A percentile compares a stretch with the other conserved stretches of the same genome.
These are phyloP conservation scores for Proliferodiscus dingleyae DNA, from an alignment of 2,329 filamentous ascomycete genomes.

Conservation along the genomic window DNA sequence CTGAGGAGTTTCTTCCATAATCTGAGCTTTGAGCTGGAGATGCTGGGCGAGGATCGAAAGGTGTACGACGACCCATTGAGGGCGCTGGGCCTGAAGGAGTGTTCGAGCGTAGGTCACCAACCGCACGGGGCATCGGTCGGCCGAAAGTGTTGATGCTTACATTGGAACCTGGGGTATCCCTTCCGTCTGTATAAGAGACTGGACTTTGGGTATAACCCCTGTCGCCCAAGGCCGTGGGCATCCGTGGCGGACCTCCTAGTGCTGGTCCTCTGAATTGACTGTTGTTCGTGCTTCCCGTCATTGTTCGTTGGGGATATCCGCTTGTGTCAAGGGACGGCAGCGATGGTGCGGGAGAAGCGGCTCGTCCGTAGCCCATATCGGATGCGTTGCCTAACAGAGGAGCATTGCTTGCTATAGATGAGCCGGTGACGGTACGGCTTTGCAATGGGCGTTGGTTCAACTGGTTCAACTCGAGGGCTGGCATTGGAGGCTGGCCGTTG, in stretches of 20 bases:
- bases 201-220: slow-evolving; percentile 28
- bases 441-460: slow-evolving; percentile 46
- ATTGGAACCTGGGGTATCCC: slow-evolving; percentile 10
- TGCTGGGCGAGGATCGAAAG: slow-evolving; percentile 20
- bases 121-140: slow-evolving; percentile 21
- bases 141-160: slow-evolving; percentile 21
- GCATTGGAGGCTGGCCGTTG: slow-evolving; percentile 35
- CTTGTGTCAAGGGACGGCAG: slow-evolving; percentile 23
- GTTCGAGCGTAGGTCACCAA: slow-evolving; percentile 24
- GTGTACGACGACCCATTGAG: slow-evolving; percentile 24
- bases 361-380: slow-evolving; percentile 49
- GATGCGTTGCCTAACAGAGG: slow-evolving; percentile 57
- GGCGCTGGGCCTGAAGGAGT: slow-evolving; percentile 24
- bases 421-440: slow-evolving; percentile 47
- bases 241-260: slow-evolving; percentile 20
- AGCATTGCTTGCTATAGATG: slow-evolving; percentile 55
- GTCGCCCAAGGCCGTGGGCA: slow-evolving; percentile 27
- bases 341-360: slow-evolving; percentile 26
- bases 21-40: slow-evolving; percentile 12
- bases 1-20: slow-evolving; percentile 14
- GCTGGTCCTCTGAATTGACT: slow-evolving; percentile 23
- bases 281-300: slow-evolving; percentile 23
- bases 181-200: slow-evolving; percentile 23
- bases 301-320: slow-evolving; percentile 23
- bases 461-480: slow-evolving; percentile 46